These are phyloP conservation scores for Penicillium sp. DNA, from an alignment of 2,329 filamentous ascomycete genomes.

Conservation along the genomic window DNA sequence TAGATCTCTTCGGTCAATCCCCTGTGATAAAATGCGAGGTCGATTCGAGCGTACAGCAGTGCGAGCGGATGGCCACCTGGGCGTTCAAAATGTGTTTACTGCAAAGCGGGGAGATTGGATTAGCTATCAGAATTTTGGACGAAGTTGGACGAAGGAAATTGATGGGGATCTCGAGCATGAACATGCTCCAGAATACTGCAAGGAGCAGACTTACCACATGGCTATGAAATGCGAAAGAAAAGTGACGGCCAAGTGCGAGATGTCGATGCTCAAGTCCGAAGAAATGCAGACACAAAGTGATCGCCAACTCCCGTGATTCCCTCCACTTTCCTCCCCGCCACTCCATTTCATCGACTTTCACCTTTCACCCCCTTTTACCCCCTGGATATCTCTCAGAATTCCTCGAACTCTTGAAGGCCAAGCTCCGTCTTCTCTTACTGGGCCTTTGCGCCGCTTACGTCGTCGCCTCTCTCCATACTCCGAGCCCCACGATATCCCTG, in stretches of 20 bases:
- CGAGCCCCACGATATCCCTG: slow-evolving; percentile 14
- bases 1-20: slow-evolving; percentile 38
- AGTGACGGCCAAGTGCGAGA: slow-evolving; percentile 1
- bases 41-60: slow-evolving; percentile 70
- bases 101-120: slow-evolving; percentile 13
- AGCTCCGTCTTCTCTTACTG: slow-evolving; percentile 3
- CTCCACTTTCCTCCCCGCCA: slow-evolving; percentile 29
- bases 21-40: not conserved
- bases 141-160: not conserved
- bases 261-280: slow-evolving; percentile 1
- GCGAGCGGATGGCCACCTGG: slow-evolving; percentile 91
- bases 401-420: slow-evolving; percentile 1
- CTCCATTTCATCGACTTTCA: slow-evolving; percentile 18
- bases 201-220: slow-evolving; percentile 31
- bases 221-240: not conserved
- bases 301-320: slow-evolving; percentile 28
- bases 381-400: not conserved
- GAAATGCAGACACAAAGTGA: slow-evolving; percentile 23
- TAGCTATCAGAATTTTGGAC: slow-evolving; percentile 11
- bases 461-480: not conserved
- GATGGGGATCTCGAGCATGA: not conserved
- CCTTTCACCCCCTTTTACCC: slow-evolving; percentile 12
- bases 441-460: slow-evolving; percentile 16
- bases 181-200: not conserved
- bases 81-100: slow-evolving; percentile 99